These are phyloP conservation scores for Botrytis galanthina DNA, from an alignment of 2,329 filamentous ascomycete genomes.

Conservation along the genomic window DNA sequence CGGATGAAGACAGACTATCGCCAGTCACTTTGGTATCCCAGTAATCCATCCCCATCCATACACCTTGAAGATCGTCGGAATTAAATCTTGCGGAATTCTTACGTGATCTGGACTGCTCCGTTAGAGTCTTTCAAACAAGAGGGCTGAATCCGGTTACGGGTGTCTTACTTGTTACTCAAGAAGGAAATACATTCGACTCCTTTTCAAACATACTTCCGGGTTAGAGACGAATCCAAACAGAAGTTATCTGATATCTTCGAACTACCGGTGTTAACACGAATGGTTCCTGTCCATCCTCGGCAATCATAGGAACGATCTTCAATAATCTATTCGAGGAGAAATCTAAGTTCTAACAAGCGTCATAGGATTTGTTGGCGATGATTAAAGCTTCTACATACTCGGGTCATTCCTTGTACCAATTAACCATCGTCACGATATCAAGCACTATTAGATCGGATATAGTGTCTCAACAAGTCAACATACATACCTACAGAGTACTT, in stretches of 20 bases:
- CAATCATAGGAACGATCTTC: not conserved
- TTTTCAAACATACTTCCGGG: not conserved
- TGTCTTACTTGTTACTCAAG: not conserved
- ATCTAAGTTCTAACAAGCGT: not conserved
- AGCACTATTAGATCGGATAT: not conserved
- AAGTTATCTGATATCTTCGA: not conserved
- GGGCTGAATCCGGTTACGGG: not conserved
- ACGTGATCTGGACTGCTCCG: conserved; percentile 6
- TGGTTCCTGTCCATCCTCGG: not conserved
- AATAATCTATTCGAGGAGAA: not conserved
- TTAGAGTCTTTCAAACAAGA: not conserved
- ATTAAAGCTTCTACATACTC: not conserved
- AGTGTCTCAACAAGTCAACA: not conserved
- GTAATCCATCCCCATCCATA: not conserved
- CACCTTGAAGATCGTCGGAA: not conserved
- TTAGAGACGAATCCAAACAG: not conserved
- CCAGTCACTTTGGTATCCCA: not conserved
- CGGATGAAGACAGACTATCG: not conserved
- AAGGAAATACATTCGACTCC: not conserved
- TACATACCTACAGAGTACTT: not conserved
- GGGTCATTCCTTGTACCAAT: not conserved
- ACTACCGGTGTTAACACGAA: not conserved
- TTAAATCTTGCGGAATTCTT: not conserved
- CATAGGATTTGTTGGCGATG: not conserved
- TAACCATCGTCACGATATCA: not conserved